phyloP scores from a whole-genome alignment of 2,329 filamentous ascomycete genomes.

The Xylaria sp. region DNA sequence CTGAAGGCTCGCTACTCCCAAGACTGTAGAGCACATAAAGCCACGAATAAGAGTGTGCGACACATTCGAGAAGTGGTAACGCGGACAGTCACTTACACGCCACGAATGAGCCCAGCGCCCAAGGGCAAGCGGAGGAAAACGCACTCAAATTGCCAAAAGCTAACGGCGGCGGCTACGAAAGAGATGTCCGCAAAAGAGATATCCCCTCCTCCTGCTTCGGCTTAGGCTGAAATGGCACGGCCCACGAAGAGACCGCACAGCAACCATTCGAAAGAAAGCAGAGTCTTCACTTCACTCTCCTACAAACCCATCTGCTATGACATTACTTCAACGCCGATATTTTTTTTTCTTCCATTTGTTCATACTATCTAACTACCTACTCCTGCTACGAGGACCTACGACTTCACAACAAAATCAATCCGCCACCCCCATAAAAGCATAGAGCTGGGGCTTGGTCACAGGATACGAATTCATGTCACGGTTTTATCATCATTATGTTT shows the following conservation, averaged over 20 bases:
- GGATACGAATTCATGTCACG: slow-evolving; percentile 38
- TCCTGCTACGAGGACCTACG: slow-evolving; percentile 14
- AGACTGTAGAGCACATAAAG: slow-evolving; percentile 63
- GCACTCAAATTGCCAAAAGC: slow-evolving; percentile 48
- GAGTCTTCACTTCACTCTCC: slow-evolving; percentile 27
- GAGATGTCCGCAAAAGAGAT: slow-evolving; percentile 14
- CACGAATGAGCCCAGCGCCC: slow-evolving; percentile 83
- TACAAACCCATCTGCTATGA: slow-evolving; percentile 14
- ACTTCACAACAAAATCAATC: slow-evolving; percentile 5
- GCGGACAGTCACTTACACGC: slow-evolving; percentile 92
- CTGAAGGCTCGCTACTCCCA: slow-evolving; percentile 74
- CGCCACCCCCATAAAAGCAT: slow-evolving; percentile 21
- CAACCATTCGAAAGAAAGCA: slow-evolving; percentile 26
- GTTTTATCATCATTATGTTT: slow-evolving; percentile 28
- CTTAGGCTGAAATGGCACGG: slow-evolving; percentile 32
- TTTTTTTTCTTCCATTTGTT: slow-evolving; percentile 46
- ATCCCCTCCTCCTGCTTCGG: slow-evolving; percentile 42
- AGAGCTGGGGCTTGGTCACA: slow-evolving; percentile 27
- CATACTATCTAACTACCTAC: slow-evolving; percentile 32
- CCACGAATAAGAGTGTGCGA: slow-evolving; percentile 70
- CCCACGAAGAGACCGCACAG: background rate
- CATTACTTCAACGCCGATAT: slow-evolving; percentile 20
- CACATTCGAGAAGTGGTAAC: slow-evolving; percentile 91
- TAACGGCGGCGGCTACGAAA: slow-evolving; percentile 30
- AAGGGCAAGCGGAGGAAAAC: slow-evolving; percentile 90